phyloP scores from a whole-genome alignment of 2,329 filamentous ascomycete genomes.

The Alternaria triticimaculans region DNA sequence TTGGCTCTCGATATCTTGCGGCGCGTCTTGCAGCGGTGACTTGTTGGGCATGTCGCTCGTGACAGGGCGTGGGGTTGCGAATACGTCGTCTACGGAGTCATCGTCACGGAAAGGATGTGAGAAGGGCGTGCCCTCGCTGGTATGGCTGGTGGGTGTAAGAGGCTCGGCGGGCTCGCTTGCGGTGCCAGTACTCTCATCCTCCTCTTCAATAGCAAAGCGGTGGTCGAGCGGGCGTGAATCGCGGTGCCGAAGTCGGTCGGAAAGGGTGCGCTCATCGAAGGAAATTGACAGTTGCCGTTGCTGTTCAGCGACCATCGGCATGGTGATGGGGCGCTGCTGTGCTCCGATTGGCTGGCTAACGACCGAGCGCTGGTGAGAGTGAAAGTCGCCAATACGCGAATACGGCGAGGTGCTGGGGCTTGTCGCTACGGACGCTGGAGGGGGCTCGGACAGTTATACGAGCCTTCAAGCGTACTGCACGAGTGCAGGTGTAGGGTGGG shows the following conservation, averaged over 20 bases:
- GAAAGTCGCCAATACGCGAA: conserved; percentile 8
- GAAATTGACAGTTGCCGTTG: conserved; percentile 26
- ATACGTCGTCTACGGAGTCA: conserved; percentile 28
- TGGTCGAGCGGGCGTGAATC: conserved; percentile 37
- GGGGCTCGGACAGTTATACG: conserved; percentile 43
- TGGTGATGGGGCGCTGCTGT: conserved; percentile 17
- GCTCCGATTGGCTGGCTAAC: conserved; percentile 17
- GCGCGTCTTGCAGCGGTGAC: conserved; percentile 6
- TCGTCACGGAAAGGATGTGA: conserved; percentile 40
- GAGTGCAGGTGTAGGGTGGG: conserved; percentile 26
- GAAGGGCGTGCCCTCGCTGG: conserved; percentile 39
- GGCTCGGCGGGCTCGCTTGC: conserved; percentile 50
- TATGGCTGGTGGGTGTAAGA: conserved; percentile 47
- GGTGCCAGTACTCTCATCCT: conserved; percentile 49
- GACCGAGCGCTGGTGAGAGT: conserved; percentile 1
- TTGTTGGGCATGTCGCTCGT: conserved; percentile 9
- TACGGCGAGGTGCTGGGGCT: conserved; percentile 13
- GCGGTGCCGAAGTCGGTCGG: conserved; percentile 30
- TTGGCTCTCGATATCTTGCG: background rate
- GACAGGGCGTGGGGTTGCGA: conserved; percentile 22
- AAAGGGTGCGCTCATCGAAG: conserved; percentile 28
- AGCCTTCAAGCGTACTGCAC: conserved; percentile 30
- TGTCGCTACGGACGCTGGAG: conserved; percentile 43
- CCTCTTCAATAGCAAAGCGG: conserved; percentile 44
- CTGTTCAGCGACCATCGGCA: conserved; percentile 30